Evolutionary conservation across 2,329 filamentous ascomycete genomes (phyloP).

Genomic region (Pseudogymnoascus verrucosus): DNA sequence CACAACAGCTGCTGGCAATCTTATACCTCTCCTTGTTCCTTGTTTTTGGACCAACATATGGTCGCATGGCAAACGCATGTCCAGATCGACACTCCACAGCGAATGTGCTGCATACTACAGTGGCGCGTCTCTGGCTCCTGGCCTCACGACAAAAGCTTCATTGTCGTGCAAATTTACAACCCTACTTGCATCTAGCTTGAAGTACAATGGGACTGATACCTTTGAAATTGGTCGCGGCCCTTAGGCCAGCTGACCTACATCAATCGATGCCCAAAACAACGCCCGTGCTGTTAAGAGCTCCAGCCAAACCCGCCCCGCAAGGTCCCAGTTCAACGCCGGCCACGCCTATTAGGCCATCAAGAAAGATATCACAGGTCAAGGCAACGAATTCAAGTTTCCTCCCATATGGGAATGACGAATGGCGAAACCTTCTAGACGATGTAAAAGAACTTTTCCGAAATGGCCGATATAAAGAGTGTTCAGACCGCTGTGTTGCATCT

Average conservation of each 20-base stretch:
- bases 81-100: background rate
- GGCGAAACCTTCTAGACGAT: conserved; percentile 24
- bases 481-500: conserved; percentile 22
- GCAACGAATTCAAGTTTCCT: conserved; percentile 10
- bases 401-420: conserved; percentile 23
- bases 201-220: background rate
- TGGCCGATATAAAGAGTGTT: conserved; percentile 25
- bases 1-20: background rate
- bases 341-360: background rate
- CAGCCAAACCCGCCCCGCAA: background rate
- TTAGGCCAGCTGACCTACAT: background rate
- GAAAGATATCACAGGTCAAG: background rate
- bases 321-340: background rate
- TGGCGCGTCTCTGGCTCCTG: background rate
- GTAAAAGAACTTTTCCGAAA: conserved; percentile 23
- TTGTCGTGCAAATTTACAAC: background rate
- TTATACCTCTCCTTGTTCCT: background rate
- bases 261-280: background rate
- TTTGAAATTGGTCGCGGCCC: background rate
- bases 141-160: background rate
- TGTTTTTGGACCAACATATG: background rate
- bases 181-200: background rate
- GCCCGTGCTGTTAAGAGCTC: background rate
- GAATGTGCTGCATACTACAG: background rate
- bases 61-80: background rate